Evolutionary conservation across 257 asterid species (phyloP), one percentile per base, ranked within the genome.

Genomic region (Perilla frutescens): DNA sequence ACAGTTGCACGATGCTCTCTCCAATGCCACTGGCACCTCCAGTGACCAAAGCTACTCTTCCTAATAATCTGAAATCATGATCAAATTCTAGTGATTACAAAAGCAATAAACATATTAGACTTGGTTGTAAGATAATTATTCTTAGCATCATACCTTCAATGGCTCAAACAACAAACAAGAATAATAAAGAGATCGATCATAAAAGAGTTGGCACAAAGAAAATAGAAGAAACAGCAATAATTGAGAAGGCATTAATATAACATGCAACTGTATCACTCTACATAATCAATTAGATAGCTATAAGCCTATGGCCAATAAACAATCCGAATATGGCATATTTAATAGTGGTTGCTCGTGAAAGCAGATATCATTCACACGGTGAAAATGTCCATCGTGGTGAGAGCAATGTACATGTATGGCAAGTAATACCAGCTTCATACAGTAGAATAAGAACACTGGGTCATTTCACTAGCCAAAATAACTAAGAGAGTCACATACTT

Each of bases 11-110:
- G 4, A 86, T 95, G 89, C 94, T 87, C 82, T 87, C 98, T 14
- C 99, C 98, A 26, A 92, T 92, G 61, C 99, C 99, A 56, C 69
- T 50, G 10, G 97, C 97, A 48, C 99, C 99, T 68, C 99, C 98
- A 1, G 97, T 95, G 66, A 92, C 96, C 70, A 95, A 63, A 44
- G 98, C 96, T 12, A 89, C 98, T 87, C 80, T 87, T 54, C 98
- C 99, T 5, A 78, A 72, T 76, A 95, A 84, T 83, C 98, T 90
- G 86, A 63, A 63, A 78, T 49, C 45, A 36, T 55, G 12, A 13
- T 61, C 56, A 62, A 72, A 60, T 55, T n/a, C 62, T 62, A 60
- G 44, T 7, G 7, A 10, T 26, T 54, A 50, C 40, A 36, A 26
- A 61, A 64, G 9, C 20, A n/a, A n/a, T 6, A 37, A 47, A 8